Base-by-base conservation (phyloP, 2,329 filamentous ascomycete genomes). In the Xylaria sp. region DNA sequence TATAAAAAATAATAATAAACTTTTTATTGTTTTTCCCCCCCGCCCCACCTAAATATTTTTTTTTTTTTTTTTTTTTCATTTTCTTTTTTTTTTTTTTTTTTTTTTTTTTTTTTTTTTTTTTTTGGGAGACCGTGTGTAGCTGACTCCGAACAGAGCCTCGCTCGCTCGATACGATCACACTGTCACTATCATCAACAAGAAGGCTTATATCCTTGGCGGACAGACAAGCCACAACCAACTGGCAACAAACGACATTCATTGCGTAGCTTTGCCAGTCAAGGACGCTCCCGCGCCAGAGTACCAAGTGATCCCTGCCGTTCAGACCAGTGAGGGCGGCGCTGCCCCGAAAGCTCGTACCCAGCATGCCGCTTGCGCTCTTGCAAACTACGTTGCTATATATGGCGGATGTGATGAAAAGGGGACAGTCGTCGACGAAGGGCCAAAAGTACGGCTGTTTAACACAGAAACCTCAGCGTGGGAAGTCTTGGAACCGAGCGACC, bases 161-260 rank as follows among this genome's bases (percentile, higher is more conserved):
- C 80, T 89, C 12, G 80, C 82, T 7, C 82, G 86, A 63, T 82
- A 83, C 9, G 77, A 83, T 54, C 87, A 89, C 76, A 85, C 85
- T 2, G 73, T 88, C 57, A 86, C 85, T 3, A 78, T 87, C 55
- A 80, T 89, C 70, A 84, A 84, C 68, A 82, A 84, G 62, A 84
- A 85, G 70, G 86, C 86, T 37, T 88, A 88, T 74, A 84, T 89
- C 63, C 88, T 88, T 70, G 86, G 87, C 7, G 87, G 87, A 62
- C 81, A 83, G 73, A 77, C 73, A 0, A 74, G 77, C 52, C 74
- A 73, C 50, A 74, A 81, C 69, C 69, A 80, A 66, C 78, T 87
- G 32, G 85, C 84, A 39, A 81, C 82, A 64, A 85, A 85, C 74
- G 82, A 83, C 18, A 37, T 55, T 15, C 28, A 55, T 72, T 82